phyloP scores from a whole-genome alignment of 2,329 filamentous ascomycete genomes.

The Penicillium polonicum region DNA sequence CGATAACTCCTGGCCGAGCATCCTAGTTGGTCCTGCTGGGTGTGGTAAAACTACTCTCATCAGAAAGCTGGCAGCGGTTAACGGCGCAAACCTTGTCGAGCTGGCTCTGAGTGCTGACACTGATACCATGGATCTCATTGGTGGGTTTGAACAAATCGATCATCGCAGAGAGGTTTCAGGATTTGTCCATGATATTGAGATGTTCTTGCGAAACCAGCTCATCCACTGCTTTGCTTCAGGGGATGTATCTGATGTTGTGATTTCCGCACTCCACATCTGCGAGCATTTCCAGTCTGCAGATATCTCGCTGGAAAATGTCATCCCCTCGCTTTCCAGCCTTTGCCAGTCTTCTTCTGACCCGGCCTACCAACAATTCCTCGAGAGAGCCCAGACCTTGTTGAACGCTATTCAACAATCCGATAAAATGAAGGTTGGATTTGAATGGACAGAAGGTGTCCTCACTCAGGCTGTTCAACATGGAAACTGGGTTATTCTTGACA shows the following conservation, averaged over 20 bases:
- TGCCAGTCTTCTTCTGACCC: slow-evolving; percentile 46
- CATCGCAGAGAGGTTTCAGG: slow-evolving; percentile 68
- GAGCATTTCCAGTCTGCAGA: slow-evolving; percentile 31
- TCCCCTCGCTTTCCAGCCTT: slow-evolving; percentile 35
- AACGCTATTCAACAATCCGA: slow-evolving; percentile 58
- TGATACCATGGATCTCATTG: slow-evolving; percentile 95
- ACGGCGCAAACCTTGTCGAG: slow-evolving; percentile 73
- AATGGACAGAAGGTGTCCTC: slow-evolving; percentile 93
- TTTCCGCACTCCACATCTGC: slow-evolving; percentile 34
- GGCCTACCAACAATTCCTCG: slow-evolving; percentile 50
- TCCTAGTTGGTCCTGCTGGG: slow-evolving; percentile 81
- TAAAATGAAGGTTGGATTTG: slow-evolving; percentile 70
- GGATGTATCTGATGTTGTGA: slow-evolving; percentile 20
- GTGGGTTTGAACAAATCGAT: slow-evolving; percentile 94
- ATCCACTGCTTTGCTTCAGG: slow-evolving; percentile 31
- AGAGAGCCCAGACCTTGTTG: slow-evolving; percentile 53
- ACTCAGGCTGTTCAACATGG: slow-evolving; percentile 83
- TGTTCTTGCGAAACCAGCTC: slow-evolving; percentile 50
- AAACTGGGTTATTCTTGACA: slow-evolving; percentile 91
- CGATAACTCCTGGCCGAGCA: slow-evolving; percentile 81
- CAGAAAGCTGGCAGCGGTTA: slow-evolving; percentile 73
- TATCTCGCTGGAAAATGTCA: slow-evolving; percentile 32
- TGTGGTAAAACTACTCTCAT: slow-evolving; percentile 83
- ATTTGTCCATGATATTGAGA: slow-evolving; percentile 55
- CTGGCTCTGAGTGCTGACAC: slow-evolving; percentile 93